Conservation (phyloP, 495 filamentous ascomycete genomes). For the Penicillium odoratum region DNA sequence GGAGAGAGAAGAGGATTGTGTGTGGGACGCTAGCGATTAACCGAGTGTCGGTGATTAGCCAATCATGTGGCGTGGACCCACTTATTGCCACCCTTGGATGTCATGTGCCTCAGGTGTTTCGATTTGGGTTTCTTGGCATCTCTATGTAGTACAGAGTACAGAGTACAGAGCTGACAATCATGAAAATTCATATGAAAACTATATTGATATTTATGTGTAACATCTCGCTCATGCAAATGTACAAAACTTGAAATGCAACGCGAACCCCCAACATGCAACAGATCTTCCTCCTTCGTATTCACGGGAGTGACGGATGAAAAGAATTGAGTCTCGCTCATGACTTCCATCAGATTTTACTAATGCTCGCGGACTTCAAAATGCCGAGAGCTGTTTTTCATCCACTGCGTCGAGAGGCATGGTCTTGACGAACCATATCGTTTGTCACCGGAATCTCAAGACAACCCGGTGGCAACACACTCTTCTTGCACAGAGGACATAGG, state of each 20-base stretch:
- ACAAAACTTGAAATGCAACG: not conserved
- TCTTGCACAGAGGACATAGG: conserved; percentile 87
- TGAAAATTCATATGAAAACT: not conserved
- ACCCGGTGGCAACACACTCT: conserved; percentile 65
- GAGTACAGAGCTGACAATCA: not conserved
- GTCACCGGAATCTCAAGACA: conserved; percentile 68
- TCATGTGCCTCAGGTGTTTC: not conserved
- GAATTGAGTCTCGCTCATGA: not conserved
- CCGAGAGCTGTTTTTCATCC: not conserved
- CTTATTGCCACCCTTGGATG: not conserved
- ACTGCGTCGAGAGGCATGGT: conserved; percentile 43
- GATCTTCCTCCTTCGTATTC: not conserved
- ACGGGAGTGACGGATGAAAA: not conserved
- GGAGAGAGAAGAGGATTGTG: conserved; percentile 40
- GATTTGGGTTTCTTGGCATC: not conserved
- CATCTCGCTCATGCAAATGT: not conserved
- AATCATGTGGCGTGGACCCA: conserved; percentile 15
- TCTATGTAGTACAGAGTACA: too few relatives aligned
- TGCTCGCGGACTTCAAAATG: not conserved
- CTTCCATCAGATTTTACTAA: not conserved
- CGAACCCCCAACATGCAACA: not conserved
- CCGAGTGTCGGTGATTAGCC: conserved; percentile 33
- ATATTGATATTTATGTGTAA: not conserved
- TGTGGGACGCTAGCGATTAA: conserved; percentile 52
- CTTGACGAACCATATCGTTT: conserved; percentile 79